phyloP scores from a whole-genome alignment of 2,329 filamentous ascomycete species.

The Colletotrichum godetiae region DNA sequence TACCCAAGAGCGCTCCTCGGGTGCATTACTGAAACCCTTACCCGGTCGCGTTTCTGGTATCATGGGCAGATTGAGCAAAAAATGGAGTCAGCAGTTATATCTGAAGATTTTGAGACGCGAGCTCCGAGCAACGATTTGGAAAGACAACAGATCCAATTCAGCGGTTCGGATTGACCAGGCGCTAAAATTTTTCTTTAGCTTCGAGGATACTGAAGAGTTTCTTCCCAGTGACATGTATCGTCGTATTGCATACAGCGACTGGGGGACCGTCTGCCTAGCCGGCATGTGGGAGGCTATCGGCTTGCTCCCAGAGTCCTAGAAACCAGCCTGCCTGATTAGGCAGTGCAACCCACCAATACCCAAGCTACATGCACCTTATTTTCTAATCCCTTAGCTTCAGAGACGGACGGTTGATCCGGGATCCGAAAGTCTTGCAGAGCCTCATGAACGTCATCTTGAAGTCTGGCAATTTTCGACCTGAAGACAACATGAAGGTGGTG shows the following conservation, averaged over 20 bases:
- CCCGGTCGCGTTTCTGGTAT: too few species aligned
- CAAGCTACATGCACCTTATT: neutral
- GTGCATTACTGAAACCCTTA: too few species aligned
- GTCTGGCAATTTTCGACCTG: neutral
- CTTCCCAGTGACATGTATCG: too few species aligned
- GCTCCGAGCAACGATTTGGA: too few species aligned
- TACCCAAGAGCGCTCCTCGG: neutral
- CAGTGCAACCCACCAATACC: slow-evolving; percentile 3
- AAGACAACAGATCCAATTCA: too few species aligned
- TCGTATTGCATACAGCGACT: neutral
- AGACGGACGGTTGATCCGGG: neutral
- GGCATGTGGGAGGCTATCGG: neutral
- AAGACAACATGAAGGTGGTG: too few species aligned
- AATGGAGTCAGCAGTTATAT: too few species aligned
- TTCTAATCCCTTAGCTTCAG: neutral
- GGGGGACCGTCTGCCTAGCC: neutral
- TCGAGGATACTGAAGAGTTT: too few species aligned
- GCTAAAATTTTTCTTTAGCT: too few species aligned
- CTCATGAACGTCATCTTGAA: neutral
- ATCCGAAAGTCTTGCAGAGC: neutral
- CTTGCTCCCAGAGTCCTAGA: neutral
- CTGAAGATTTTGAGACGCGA: too few species aligned
- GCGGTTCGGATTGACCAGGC: too few species aligned
- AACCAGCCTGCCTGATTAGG: neutral
- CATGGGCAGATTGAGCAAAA: too few species aligned